Base-by-base conservation (phyloP, 1,284 basidiomycete genomes). In the Leccinum subspadiceum region DNA sequence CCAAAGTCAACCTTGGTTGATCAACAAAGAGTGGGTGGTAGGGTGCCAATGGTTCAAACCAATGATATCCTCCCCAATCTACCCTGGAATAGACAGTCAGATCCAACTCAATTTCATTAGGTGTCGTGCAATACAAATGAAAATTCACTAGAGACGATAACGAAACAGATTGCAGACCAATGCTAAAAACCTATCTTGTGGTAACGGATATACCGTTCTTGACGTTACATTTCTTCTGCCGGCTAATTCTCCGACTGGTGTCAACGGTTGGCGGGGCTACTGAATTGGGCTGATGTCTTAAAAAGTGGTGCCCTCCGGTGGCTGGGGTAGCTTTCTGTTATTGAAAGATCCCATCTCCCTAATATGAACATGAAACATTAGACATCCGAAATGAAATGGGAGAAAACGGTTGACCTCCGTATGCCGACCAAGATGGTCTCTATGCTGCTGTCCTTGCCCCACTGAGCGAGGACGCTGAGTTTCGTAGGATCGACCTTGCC, bases 321-420 rank as follows among this genome's bases (percentile, higher is more conserved):
- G 96, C 77, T 99, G 96, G 33, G 94, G 91, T 50, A 96, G 83
- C 80, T 98, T 99, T 69, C 95, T 84, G 76, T 98, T 98, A 61
- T 84, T 84, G 65, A 91, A 87, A 50, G 90, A 85, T 2, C 90
- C 94, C 96, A 99, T 98, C 75, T 97, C 95, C 77, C 95, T 98
- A 68, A 41, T 6, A 52, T 10, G 15, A 13, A 54, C 8, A 46
- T 46, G 44, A 46, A 22, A 12, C 4, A 60, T 62, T 37, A 66
- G 44, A 26, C 41, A 33, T 12, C 44, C 13, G 17, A 33, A 41
- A 46, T 6, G 17, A 59, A 41, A 31, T 1, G 10, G 3, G 12
- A 7, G 29, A 41, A 15, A 41, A 39, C 48, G 10, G 3, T 39
- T 69, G 64, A 94, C 94, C 85, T 89, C 70, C 95, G 81, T 67